These are phyloP conservation scores for Raffaelea albimanens DNA, from an alignment of 2,329 filamentous ascomycete species.

Conservation along the genomic window DNA sequence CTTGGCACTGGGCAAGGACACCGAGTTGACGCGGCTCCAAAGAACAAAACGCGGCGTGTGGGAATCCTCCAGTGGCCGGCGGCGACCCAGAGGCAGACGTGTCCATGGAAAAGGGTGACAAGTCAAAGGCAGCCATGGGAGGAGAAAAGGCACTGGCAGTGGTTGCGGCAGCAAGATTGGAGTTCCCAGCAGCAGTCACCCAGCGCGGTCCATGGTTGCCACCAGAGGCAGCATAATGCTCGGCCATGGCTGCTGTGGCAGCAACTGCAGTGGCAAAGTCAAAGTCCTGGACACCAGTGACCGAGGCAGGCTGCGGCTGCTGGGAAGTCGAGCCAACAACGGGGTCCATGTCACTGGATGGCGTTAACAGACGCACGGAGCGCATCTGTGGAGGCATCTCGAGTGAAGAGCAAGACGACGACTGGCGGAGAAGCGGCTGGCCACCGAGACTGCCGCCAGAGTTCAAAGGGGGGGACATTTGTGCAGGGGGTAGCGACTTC, in stretches of 20 bases:
- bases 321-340: slow-evolving; percentile 4
- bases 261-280: no score
- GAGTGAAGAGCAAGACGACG: slow-evolving; percentile 9
- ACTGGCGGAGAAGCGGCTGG: slow-evolving; percentile 8
- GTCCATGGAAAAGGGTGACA: no score
- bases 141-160: background rate
- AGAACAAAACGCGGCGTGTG: no score
- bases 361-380: slow-evolving; percentile 35
- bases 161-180: background rate
- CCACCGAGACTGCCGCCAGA: slow-evolving; percentile 19
- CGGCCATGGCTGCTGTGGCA: background rate
- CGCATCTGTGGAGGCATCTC: slow-evolving; percentile 19
- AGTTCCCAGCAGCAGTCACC: background rate
- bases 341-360: slow-evolving; percentile 40
- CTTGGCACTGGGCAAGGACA: no score
- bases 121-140: background rate
- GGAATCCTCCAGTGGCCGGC: no score
- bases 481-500: no score
- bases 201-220: background rate
- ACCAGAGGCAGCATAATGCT: background rate
- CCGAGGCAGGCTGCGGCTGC: slow-evolving; percentile 22
- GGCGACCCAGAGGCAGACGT: no score
- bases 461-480: background rate
- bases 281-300: background rate
- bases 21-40: no score